Base-by-base conservation (phyloP, 202 grass and related monocot species). In the Digitaria exilis region DNA sequence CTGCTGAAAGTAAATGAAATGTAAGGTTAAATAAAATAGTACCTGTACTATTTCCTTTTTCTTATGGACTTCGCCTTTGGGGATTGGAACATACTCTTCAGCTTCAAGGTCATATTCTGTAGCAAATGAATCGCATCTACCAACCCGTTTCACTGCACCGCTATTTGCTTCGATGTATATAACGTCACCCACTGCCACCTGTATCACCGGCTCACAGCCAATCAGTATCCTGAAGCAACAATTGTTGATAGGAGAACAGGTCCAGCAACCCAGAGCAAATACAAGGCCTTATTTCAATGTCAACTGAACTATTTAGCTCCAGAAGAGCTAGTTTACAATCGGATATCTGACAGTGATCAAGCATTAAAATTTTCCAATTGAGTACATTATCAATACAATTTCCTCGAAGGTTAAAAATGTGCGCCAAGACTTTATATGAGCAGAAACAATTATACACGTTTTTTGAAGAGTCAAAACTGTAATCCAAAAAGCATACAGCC, bases 41-140 rank as follows among this genome's bases (percentile, higher is more conserved):
- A 99, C 96, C 93, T 99, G 96, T 16, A 96, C 93, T 54, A 99
- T 89, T 83, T 99, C 96, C 45, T 99, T 99, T 92, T 92, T 99
- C 87, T 96, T 96, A 72, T 89, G 88, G 67, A 96, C 93, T 75
- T 99, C 93, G 19, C 93, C 96, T 94, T 99, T 99, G 45, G 96
- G 96, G 78, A 99, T 94, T 34, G 93, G 96, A 67, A 99, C 96
- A 90, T 98, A 98, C 78, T 96, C 93, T 60, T 99, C 93, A 41
- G 96, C 93, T 84, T 98, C 96, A 79, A 98, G 93, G 89, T 99
- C 96, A 28, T 87, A 98, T 82, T 98, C 91, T 71, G 96, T 99
- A 78, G 93, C 96, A 86, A 96, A 99, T 84, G 96, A 82, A 96
- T 96, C 96, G 82, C 96, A 99, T 90, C 96, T 92, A 84, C 96